Evolutionary conservation across 768 basidiomycete species (phyloP).

Genomic region (Kwoniella europaea): DNA sequence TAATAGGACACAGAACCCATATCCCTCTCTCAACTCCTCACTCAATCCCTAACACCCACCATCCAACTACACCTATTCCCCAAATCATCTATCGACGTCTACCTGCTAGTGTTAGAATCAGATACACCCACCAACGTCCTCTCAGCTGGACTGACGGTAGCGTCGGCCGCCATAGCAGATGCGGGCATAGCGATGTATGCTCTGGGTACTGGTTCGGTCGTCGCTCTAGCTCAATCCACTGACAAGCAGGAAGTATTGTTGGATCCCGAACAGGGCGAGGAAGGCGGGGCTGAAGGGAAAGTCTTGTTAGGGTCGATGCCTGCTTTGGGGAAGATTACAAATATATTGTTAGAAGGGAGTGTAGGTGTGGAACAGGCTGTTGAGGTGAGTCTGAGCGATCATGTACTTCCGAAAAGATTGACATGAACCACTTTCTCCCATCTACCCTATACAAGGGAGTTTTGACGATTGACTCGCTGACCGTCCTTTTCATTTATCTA

Average conservation of each 20-base stretch:
- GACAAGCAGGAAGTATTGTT: slow-evolving; percentile 62
- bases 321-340: slow-evolving; percentile 80
- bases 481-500: not conserved
- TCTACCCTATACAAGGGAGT: not conserved
- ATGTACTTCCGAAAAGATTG: not conserved
- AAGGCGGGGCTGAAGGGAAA: slow-evolving; percentile 65
- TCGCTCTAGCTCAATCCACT: slow-evolving; percentile 60
- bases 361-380: slow-evolving; percentile 65
- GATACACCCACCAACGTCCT: slow-evolving; percentile 88
- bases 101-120: slow-evolving; percentile 85
- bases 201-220: slow-evolving; percentile 80
- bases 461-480: too few species aligned
- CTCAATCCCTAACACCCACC: slow-evolving; percentile 77
- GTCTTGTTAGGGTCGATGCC: slow-evolving; percentile 85
- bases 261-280: slow-evolving; percentile 71
- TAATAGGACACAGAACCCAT: slow-evolving; percentile 86
- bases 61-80: slow-evolving; percentile 88
- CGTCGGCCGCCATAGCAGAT: slow-evolving; percentile 86
- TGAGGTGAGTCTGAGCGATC: slow-evolving; percentile 61
- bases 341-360: slow-evolving; percentile 81
- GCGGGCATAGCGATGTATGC: slow-evolving; percentile 85
- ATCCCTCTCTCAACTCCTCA: slow-evolving; percentile 77
- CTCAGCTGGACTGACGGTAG: slow-evolving; percentile 83
- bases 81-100: slow-evolving; percentile 91
- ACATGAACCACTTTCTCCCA: not conserved